These are phyloP conservation scores for Graphilbum fragrans DNA, from an alignment of 2,329 filamentous ascomycete species.

Conservation along the genomic window DNA sequence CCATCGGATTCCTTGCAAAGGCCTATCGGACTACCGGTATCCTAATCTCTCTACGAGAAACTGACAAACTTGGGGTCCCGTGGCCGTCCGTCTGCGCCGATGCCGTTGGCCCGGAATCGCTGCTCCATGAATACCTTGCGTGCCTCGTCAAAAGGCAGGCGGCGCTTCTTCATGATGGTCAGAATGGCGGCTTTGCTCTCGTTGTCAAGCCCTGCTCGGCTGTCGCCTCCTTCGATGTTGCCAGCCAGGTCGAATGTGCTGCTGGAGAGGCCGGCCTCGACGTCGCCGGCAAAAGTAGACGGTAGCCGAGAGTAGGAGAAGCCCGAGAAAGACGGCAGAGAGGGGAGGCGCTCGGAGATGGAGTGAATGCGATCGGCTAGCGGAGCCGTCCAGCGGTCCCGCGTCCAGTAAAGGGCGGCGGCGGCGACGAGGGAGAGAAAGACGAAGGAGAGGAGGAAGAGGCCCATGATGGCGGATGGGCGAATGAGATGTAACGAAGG, in stretches of 20 bases:
- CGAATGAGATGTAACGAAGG: not conserved
- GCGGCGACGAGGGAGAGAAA: constrained; percentile 59
- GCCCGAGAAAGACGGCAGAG: constrained; percentile 27
- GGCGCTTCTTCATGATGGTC: constrained; percentile 77
- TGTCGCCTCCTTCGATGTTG: constrained; percentile 72
- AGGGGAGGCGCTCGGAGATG: constrained; percentile 29
- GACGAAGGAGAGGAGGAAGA: constrained; percentile 67
- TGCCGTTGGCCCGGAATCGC: constrained; percentile 75
- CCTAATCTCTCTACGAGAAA: constrained; percentile 46
- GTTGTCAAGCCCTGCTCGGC: constrained; percentile 69
- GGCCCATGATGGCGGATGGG: constrained; percentile 47
- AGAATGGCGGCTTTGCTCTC: constrained; percentile 70
- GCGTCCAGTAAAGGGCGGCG: constrained; percentile 71
- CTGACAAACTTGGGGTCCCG: constrained; percentile 92
- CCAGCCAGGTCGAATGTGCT: constrained; percentile 69
- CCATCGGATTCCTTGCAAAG: not conserved
- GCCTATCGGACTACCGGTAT: constrained; percentile 2
- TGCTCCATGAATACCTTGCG: constrained; percentile 76
- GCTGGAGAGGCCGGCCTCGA: constrained; percentile 77
- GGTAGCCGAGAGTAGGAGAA: constrained; percentile 71
- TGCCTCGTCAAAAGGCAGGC: constrained; percentile 83
- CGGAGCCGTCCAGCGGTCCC: constrained; percentile 61
- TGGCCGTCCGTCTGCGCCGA: constrained; percentile 77
- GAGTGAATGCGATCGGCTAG: constrained; percentile 18
- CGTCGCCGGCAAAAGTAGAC: constrained; percentile 73